Evolutionary conservation across 2,329 filamentous ascomycete genomes (phyloP).

Genomic region (Pseudocercospora cruenta): DNA sequence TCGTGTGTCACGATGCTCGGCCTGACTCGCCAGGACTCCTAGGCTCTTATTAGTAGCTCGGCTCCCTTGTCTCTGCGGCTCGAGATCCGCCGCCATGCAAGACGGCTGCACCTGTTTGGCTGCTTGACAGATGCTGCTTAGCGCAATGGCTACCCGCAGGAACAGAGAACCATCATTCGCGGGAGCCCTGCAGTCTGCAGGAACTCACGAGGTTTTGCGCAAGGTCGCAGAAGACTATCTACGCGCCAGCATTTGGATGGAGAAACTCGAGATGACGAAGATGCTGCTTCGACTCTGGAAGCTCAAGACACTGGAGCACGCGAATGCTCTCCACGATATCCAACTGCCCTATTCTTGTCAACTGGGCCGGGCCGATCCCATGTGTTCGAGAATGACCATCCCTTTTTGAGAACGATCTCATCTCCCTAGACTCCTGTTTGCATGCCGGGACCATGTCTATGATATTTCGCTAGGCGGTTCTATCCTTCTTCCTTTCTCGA

Average conservation of each 20-base stretch:
- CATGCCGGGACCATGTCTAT: conserved; percentile 32
- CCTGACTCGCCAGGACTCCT: conserved; percentile 1
- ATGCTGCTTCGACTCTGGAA: neutral
- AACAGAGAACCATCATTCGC: conserved; percentile 16
- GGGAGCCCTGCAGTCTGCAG: conserved; percentile 20
- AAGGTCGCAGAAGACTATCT: conserved; percentile 14
- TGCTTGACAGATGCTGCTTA: conserved; percentile 12
- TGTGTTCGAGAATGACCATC: conserved; percentile 28
- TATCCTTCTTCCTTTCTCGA: conserved; percentile 28
- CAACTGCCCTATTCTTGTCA: conserved; percentile 10
- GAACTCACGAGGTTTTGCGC: conserved; percentile 14
- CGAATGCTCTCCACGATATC: conserved; percentile 10
- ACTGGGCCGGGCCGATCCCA: conserved; percentile 22
- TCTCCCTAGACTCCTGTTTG: conserved; percentile 30
- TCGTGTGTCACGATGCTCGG: conserved; percentile 12
- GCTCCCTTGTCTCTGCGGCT: neutral
- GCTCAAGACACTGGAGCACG: neutral
- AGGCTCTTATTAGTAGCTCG: neutral
- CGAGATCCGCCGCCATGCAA: conserved; percentile 1
- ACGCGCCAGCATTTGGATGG: conserved; percentile 1
- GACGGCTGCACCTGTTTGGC: conserved; percentile 13
- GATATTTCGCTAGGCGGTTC: conserved; percentile 28
- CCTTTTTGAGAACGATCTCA: conserved; percentile 27
- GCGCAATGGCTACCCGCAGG: conserved; percentile 18
- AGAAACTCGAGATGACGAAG: neutral